Conservation (phyloP, 192 early-diverging fungal genomes). For the Coemansia sp. region DNA sequence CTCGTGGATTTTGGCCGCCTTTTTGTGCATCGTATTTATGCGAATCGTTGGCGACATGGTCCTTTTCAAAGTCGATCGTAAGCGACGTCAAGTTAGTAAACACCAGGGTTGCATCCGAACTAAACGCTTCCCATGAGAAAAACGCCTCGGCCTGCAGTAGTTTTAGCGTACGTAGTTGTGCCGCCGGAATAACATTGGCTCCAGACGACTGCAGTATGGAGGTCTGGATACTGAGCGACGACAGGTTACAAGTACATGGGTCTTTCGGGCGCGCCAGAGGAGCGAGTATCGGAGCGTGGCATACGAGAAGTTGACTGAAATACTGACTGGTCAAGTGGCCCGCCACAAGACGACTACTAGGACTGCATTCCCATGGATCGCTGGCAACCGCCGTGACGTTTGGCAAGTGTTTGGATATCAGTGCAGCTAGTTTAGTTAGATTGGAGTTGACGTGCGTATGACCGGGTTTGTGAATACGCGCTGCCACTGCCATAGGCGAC, state of each 20-base stretch:
- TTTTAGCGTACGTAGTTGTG: slow-evolving; percentile 19
- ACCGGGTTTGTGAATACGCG: not conserved
- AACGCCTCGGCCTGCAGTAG: slow-evolving; percentile 30
- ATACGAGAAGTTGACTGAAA: slow-evolving; percentile 3
- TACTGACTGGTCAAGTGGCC: slow-evolving; percentile 6
- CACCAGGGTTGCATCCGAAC: not conserved
- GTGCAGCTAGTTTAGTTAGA: not conserved
- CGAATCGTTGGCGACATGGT: slow-evolving; percentile 36
- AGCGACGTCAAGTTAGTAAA: slow-evolving; percentile 25
- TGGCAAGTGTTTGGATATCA: slow-evolving; percentile 14
- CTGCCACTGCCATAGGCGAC: not conserved
- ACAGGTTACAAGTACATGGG: not conserved
- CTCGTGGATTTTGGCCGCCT: slow-evolving; percentile 8
- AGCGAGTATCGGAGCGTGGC: not conserved
- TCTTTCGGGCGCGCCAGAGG: not conserved
- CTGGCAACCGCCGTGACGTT: slow-evolving; percentile 1
- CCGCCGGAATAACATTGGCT: not conserved
- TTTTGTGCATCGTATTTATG: slow-evolving; percentile 21
- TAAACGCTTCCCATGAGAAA: slow-evolving; percentile 43
- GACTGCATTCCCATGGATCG: slow-evolving; percentile 25
- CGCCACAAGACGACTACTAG: slow-evolving; percentile 16
- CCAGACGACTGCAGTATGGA: slow-evolving; percentile 13
- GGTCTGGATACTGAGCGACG: slow-evolving; percentile 30
- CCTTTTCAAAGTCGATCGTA: slow-evolving; percentile 35
- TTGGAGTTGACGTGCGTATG: not conserved